These are phyloP conservation scores for Pseudisothecium myosuroides DNA, from an alignment of 225 moss, liverwort and hornwort genomes.

Conservation along the genomic window DNA sequence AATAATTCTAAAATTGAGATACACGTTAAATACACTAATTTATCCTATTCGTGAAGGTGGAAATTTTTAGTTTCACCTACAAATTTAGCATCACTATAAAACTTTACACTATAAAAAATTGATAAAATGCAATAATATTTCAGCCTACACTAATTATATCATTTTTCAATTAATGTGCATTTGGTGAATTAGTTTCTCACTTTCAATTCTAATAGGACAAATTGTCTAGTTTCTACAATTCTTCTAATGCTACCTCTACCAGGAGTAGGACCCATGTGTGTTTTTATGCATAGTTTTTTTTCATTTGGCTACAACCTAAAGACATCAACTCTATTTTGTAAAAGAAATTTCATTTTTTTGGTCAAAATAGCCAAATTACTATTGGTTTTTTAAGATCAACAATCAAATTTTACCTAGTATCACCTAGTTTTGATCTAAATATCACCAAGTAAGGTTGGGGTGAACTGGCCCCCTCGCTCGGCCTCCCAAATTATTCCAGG, in stretches of 20 bases:
- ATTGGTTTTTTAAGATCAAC: accelerated
- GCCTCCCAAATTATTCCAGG: too few relatives aligned
- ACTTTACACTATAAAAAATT: neutral
- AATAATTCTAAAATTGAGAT: neutral
- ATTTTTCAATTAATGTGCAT: neutral
- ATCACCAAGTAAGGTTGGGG: too few relatives aligned
- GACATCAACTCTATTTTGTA: too few relatives aligned
- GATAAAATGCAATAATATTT: neutral
- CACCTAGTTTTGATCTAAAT: neutral
- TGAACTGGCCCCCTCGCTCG: too few relatives aligned
- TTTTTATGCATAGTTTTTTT: too few relatives aligned
- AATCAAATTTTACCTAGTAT: neutral
- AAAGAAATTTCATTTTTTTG: too few relatives aligned
- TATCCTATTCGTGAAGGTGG: accelerated
- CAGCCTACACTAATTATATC: neutral
- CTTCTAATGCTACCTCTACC: accelerated
- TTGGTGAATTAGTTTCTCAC: too few relatives aligned
- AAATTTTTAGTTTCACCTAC: neutral
- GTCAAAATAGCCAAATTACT: too few relatives aligned
- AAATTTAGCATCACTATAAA: neutral
- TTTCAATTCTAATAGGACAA: neutral
- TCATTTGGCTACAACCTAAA: too few relatives aligned
- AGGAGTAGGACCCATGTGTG: too few relatives aligned
- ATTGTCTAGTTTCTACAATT: neutral
- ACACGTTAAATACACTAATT: accelerated